Evolutionary conservation across 1,284 basidiomycete species (phyloP), one percentile per base, ranked within the genome.

Genomic region (Flammula alnicola): DNA sequence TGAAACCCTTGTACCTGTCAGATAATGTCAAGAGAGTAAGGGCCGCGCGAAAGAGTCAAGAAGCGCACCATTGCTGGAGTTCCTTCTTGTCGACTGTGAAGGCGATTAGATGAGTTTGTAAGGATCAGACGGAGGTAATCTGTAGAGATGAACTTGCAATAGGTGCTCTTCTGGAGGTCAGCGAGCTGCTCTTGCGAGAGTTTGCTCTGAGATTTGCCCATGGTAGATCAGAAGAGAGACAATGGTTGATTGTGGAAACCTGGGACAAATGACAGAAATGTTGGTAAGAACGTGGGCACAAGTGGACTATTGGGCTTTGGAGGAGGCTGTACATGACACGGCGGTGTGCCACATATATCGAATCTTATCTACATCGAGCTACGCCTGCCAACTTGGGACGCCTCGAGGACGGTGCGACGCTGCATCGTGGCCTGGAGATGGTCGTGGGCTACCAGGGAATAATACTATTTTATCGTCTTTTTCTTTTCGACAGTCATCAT

Each of bases 131-230:
- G 50, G 53, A 63, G 56, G 52, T n/a, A n/a, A n/a, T n/a, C n/a
- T n/a, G n/a, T 10, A 2, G 20, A 37, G 47, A 19, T 50, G 46
- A 17, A 57, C 53, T 25, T 39, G 98, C 96, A 99, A 71, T 99
- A 97, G 1, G 97, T 99, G 74, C 94, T 93, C 83, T 95, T 97
- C 76, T 98, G 95, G 47, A 99, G 86, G 66, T 98, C 95, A 29
- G 87, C 80, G 55, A 99, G 87, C 75, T 99, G 94, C 61, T 99
- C 96, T 31, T 91, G 86, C 12, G 93, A 91, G 42, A 99, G 83
- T 75, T 99, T 99, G 63, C 90, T 93, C 72, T 98, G 95, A 33
- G 92, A 91, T 79, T 98, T 98, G 71, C 97, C 97, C 97, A 91
- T 49, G 47, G 58, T 51, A 59, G 58, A 55, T 50, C 43, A 57